Base-by-base conservation (phyloP, 768 basidiomycete genomes). In the Auricularia heimuer region DNA sequence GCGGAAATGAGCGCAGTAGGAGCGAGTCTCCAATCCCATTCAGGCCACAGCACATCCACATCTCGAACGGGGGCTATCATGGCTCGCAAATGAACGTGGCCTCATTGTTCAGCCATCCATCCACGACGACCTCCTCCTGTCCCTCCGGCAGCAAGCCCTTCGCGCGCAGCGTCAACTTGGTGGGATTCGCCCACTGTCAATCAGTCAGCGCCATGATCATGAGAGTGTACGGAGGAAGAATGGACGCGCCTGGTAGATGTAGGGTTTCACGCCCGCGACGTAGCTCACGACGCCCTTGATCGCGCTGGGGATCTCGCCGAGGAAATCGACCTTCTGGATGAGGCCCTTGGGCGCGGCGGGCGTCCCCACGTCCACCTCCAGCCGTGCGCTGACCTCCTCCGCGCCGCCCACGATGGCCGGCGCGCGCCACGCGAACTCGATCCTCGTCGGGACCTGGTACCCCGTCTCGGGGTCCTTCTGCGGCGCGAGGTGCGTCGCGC, bases 231-330 rank as follows among this genome's bases (percentile, higher is more conserved):
- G 58, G 45, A 36, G 63, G 63, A 64, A 35, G 61, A 39, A 3
- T 61, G 34, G 47, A 77, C 85, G 64, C 63, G 89, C 94, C 84
- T 95, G 92, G 75, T 96, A 97, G 74, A 96, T 90, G 74, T 87
- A 95, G 0, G 94, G 96, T 75, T 95, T 94, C 24, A 92, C 93
- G 47, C 92, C 90, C 45, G 94, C 86, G 44, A 94, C 94, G 71
- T 96, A 96, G 71, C 88, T 92, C 69, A 99, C 87, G 67, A 94
- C 88, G 75, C 94, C 85, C 79, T 94, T 93, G 74, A 99, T 77
- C 64, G 96, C 86, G 66, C 88, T 87, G 11, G 97, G 97, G 68
- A 97, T 92, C 78, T 99, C 95, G 4, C 90, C 94, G 8, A 99
- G 82, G 2, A 98, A 86, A 71, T 99, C 94, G 34, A 98, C 92